Percentiles rank a stretch among this genome's conserved stretches.
Evolutionary conservation across 2,329 filamentous ascomycete species (phyloP).

Genomic region (Ophiognomonia clavigignenti-juglandacearum): DNA sequence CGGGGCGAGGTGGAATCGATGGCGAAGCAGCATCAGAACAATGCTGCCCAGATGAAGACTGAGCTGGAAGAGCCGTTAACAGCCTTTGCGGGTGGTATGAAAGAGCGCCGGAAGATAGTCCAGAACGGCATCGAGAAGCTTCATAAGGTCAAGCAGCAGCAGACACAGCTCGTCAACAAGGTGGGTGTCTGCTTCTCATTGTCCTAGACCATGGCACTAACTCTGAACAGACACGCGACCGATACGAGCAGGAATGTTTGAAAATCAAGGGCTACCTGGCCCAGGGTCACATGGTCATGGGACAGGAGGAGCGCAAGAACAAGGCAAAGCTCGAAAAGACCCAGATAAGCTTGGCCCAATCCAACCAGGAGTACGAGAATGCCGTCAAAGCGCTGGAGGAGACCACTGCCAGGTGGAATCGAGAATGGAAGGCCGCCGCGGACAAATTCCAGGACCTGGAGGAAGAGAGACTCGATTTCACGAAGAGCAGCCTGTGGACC

Average conservation of each 20-base stretch:
- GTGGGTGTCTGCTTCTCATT: conserved; percentile 43
- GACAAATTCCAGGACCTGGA: conserved; percentile 99
- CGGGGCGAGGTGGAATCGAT: conserved; percentile 88
- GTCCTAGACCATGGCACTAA: no score
- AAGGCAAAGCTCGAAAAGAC: conserved; percentile 99
- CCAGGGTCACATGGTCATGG: conserved; percentile 99
- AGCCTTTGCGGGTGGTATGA: conserved; percentile 91
- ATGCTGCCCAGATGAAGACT: conserved; percentile 90
- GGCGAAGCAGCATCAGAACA: conserved; percentile 86
- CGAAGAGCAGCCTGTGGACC: conserved; percentile 95
- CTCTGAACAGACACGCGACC: conserved; percentile 89
- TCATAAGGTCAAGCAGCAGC: conserved; percentile 86
- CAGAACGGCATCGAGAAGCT: conserved; percentile 92
- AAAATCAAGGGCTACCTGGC: conserved; percentile 98
- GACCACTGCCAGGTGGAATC: conserved; percentile 92
- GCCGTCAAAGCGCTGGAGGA: conserved; percentile 93
- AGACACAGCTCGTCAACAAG: conserved; percentile 90
- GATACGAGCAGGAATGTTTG: conserved; percentile 94
- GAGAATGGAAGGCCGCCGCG: conserved; percentile 96
- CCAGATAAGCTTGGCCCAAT: conserved; percentile 86
- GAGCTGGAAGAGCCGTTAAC: conserved; percentile 91
- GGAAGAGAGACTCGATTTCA: conserved; percentile 93
- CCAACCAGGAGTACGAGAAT: conserved; percentile 88
- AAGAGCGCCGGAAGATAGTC: conserved; percentile 93
- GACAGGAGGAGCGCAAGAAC: conserved; percentile 96